Evolutionary conservation across 2,329 filamentous ascomycete genomes (phyloP), one percentile per base, ranked within the genome.

Genomic region (Ophiocordyceps sinensis): DNA sequence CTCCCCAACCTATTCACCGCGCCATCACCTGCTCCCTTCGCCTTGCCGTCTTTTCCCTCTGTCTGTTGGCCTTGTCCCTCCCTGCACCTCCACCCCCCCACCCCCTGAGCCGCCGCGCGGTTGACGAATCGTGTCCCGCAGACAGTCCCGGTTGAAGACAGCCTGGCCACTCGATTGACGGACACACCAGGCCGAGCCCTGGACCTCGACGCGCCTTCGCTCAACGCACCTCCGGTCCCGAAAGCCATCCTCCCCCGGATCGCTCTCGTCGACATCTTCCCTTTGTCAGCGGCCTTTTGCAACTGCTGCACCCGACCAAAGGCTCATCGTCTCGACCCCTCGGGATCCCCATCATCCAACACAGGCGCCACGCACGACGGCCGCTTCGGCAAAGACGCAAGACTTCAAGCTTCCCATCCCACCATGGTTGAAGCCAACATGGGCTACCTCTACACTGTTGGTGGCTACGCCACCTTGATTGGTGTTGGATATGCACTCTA

Each of bases 401-500:
- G 8, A 23, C 12, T 26, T 38, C 40, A 23, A 15, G 30, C n/a
- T 14, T 41, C 36, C 45, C 15, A 54, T 44, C n/a, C n/a, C n/a
- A n/a, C n/a, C n/a, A n/a, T n/a, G n/a, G n/a, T n/a, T n/a, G n/a
- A n/a, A n/a, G n/a, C n/a, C n/a, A n/a, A n/a, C 42, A 58, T 61
- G 54, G 55, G 45, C 44, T 56, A 58, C 37, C 38, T 62, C 28
- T 62, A 60, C 47, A 65, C 61, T 28, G 41, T 61, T 30, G 53
- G 53, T 41, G 59, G 56, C 39, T 65, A 65, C 44, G 57, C 54
- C 46, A 45, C 61, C 38, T 44, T 65, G 8, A 48, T 61, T 45
- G 60, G 55, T 29, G 29, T 64, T 35, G 59, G 60, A 44, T 61
- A 59, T 45, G 47, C 51, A 37, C 40, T 57, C 37, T 65, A 63